Conservation (phyloP, 495 filamentous ascomycete genomes). For the Aspergillus mulundensis region DNA sequence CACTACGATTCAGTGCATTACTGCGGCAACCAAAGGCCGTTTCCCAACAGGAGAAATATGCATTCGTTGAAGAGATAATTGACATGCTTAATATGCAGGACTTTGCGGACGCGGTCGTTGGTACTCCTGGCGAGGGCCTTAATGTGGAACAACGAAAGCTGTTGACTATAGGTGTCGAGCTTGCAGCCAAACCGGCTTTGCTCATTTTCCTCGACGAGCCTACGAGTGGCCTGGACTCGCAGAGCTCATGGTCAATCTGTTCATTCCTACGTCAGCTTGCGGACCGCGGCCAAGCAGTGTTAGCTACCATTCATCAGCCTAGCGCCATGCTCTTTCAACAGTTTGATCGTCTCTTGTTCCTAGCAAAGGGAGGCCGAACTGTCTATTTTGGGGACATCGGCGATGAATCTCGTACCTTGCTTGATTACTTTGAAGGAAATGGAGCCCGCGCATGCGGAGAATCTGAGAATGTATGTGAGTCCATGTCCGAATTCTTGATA, state of each 20-base stretch:
- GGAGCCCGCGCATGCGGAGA: slow-evolving; percentile 65
- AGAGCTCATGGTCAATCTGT: slow-evolving; percentile 88
- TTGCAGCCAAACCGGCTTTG: slow-evolving; percentile 82
- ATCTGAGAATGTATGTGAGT: slow-evolving; percentile 71
- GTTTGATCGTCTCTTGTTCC: slow-evolving; percentile 84
- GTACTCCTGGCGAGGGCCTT: slow-evolving; percentile 53
- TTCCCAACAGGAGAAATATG: slow-evolving; percentile 43
- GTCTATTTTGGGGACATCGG: slow-evolving; percentile 93
- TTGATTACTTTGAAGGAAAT: slow-evolving; percentile 73
- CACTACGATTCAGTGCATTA: slow-evolving; percentile 77
- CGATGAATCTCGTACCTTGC: slow-evolving; percentile 63
- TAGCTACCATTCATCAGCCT: slow-evolving; percentile 96
- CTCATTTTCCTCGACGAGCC: slow-evolving; percentile 89
- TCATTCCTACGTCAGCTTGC: slow-evolving; percentile 81
- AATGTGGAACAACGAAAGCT: slow-evolving; percentile 91
- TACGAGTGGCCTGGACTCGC: slow-evolving; percentile 80
- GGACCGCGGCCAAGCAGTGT: slow-evolving; percentile 82
- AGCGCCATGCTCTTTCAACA: slow-evolving; percentile 88
- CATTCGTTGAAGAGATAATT: slow-evolving; percentile 61
- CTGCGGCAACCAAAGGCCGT: slow-evolving; percentile 69
- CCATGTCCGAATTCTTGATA: too few species aligned
- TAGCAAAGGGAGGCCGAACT: slow-evolving; percentile 73
- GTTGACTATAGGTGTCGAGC: slow-evolving; percentile 83
- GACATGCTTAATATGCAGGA: slow-evolving; percentile 78
- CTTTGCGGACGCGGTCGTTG: slow-evolving; percentile 41